These are phyloP conservation scores for Blastomyces parvus DNA, from an alignment of 2,329 filamentous ascomycete genomes.

Conservation along the genomic window DNA sequence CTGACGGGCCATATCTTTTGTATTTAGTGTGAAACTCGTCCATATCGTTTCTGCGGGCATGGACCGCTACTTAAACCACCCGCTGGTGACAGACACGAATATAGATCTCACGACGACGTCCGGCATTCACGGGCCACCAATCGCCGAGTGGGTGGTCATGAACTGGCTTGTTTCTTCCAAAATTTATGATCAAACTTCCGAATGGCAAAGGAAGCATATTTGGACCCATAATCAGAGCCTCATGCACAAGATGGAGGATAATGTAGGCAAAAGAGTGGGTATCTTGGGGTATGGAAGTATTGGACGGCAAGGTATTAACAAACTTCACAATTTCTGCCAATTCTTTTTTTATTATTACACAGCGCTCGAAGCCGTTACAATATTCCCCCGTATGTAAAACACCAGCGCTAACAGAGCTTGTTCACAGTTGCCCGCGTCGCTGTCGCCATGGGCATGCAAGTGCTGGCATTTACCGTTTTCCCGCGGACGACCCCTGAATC, in stretches of 20 bases:
- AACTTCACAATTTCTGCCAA: no score
- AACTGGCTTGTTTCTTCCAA: conserved; percentile 51
- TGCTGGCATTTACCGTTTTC: conserved; percentile 32
- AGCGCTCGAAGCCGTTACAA: not conserved
- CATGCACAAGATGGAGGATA: conserved; percentile 39
- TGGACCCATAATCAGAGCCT: conserved; percentile 40
- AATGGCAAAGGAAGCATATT: conserved; percentile 47
- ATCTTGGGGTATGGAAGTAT: conserved; percentile 56
- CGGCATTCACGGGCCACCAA: conserved; percentile 54
- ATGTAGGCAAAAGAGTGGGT: conserved; percentile 49
- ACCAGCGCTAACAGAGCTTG: not conserved
- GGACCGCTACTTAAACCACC: conserved; percentile 45
- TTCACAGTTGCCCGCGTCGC: conserved; percentile 46
- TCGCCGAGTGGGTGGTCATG: conserved; percentile 58
- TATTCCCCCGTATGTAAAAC: not conserved
- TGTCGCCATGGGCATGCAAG: conserved; percentile 57
- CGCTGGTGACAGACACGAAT: conserved; percentile 44
- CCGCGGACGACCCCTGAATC: conserved; percentile 58
- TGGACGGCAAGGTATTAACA: conserved; percentile 48
- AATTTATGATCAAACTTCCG: conserved; percentile 45
- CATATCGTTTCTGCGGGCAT: conserved; percentile 51
- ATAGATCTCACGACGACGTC: conserved; percentile 48
- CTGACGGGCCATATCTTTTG: conserved; percentile 8
- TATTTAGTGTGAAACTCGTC: conserved; percentile 38
- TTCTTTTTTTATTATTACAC: not conserved